A percentile compares a stretch with the other conserved stretches of the same genome.
Evolutionary conservation across 1,139 yeast genomes (phyloP).

Genomic region (Pneumocystis jirovecii): DNA sequence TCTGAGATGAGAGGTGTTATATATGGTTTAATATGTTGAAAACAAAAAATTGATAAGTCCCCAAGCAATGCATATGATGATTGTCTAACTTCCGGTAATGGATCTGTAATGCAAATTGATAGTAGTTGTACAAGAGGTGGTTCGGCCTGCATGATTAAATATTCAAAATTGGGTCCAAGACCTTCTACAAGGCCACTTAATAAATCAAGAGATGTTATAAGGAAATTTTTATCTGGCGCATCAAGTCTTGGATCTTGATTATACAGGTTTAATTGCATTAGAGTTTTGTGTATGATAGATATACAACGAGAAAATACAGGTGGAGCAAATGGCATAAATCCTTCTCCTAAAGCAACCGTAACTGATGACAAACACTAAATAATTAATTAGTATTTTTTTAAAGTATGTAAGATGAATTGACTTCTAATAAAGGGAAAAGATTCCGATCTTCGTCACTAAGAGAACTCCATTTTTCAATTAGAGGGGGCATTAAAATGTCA

Average conservation of each 20-base stretch:
- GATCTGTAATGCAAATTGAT: conserved; percentile 59
- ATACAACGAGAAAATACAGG: conserved; percentile 75
- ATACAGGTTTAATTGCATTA: conserved; percentile 51
- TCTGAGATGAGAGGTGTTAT: conserved; percentile 44
- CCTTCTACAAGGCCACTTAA: conserved; percentile 91
- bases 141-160: conserved; percentile 30
- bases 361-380: conserved; percentile 62
- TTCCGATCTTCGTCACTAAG: conserved; percentile 65
- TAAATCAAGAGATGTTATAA: conserved; percentile 76
- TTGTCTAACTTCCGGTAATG: conserved; percentile 75
- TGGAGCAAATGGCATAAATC: conserved; percentile 78
- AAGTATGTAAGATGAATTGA: not conserved
- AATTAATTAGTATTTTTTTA: not conserved
- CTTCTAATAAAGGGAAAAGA: conserved; percentile 76
- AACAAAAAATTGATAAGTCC: conserved; percentile 58
- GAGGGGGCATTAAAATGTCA: conserved; percentile 57
- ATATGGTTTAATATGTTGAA: conserved; percentile 43
- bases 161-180: conserved; percentile 47
- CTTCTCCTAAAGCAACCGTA: conserved; percentile 71
- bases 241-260: conserved; percentile 53
- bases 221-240: conserved; percentile 79
- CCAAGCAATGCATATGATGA: conserved; percentile 83
- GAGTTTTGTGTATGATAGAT: conserved; percentile 50
- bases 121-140: conserved; percentile 49
- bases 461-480: conserved; percentile 62